Evolutionary conservation across 495 filamentous ascomycete species (phyloP).

Genomic region (Oleoguttula mirabilis): DNA sequence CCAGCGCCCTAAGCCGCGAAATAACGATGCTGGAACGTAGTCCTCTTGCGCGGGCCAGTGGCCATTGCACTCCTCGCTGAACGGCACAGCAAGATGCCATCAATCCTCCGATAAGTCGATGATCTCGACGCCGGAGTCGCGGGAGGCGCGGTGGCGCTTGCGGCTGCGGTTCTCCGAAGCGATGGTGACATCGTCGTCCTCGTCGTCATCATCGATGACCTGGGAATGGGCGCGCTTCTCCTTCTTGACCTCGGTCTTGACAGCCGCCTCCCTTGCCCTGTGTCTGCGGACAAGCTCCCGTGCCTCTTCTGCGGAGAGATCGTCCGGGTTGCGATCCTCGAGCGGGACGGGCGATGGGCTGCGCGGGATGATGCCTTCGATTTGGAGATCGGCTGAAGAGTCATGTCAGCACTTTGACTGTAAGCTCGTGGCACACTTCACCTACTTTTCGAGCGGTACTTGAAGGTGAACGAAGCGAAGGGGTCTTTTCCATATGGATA

Average conservation of each 20-base stretch:
- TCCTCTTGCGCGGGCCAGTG: no score
- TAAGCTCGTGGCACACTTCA: neutral
- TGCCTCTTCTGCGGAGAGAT: conserved; percentile 10
- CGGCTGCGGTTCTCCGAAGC: neutral
- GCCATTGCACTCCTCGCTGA: neutral
- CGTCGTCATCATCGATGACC: neutral
- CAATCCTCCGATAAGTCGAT: conserved; percentile 1
- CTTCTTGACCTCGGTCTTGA: conserved; percentile 9
- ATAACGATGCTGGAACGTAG: no score
- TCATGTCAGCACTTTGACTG: neutral
- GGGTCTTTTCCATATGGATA: conserved; percentile 8
- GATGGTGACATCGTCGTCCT: conserved; percentile 9
- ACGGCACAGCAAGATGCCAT: neutral
- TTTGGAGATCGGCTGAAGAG: conserved; percentile 19
- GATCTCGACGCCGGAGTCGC: conserved; percentile 7
- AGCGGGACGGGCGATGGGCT: conserved; percentile 18
- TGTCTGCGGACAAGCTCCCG: conserved; percentile 14
- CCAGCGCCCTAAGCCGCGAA: no score
- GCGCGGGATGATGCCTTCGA: conserved; percentile 18
- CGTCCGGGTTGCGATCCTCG: conserved; percentile 15
- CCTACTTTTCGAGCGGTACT: conserved; percentile 17
- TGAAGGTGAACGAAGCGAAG: conserved; percentile 16
- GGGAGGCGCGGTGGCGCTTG: conserved; percentile 1
- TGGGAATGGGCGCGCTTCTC: conserved; percentile 7
- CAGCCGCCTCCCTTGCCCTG: neutral